Evolutionary conservation across 148 eudicot genomes (phyloP).

Genomic region (Agrostemma githago): DNA sequence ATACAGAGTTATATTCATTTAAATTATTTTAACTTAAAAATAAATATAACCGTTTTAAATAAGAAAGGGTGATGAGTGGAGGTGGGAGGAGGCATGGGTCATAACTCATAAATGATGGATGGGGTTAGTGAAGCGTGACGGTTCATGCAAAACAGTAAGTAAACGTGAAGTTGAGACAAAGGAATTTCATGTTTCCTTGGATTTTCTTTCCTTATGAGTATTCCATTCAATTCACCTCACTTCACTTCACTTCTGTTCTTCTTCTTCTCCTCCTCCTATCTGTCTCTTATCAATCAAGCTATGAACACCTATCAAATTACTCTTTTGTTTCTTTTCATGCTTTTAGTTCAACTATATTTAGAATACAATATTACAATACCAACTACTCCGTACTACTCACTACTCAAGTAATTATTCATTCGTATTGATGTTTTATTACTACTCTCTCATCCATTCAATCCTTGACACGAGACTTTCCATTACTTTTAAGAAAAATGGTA

Average conservation of each 20-base stretch:
- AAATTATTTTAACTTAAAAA: no score
- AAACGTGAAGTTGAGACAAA: slow-evolving; percentile 16
- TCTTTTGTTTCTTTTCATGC: slow-evolving; percentile 1
- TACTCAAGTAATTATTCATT: no score
- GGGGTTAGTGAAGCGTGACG: slow-evolving; percentile 28
- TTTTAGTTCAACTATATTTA: not conserved
- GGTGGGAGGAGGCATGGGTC: slow-evolving; percentile 20
- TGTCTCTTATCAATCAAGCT: slow-evolving; percentile 17
- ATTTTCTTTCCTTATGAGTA: slow-evolving; percentile 9
- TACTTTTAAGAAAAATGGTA: no score
- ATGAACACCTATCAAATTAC: not conserved
- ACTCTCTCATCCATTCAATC: no score
- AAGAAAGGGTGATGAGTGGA: slow-evolving; percentile 1
- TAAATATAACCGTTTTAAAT: no score
- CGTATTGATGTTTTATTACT: no score
- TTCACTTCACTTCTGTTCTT: not conserved
- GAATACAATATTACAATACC: not conserved
- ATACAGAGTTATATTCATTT: no score
- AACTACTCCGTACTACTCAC: no score
- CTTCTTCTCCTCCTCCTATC: slow-evolving; percentile 7
- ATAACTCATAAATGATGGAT: slow-evolving; percentile 16
- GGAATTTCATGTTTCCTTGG: not conserved
- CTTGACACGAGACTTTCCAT: no score
- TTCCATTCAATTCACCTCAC: slow-evolving; percentile 4
- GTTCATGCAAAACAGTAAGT: slow-evolving; percentile 31